These are phyloP conservation scores for Claviceps sorghi DNA, from an alignment of 2,329 filamentous ascomycete genomes.

Conservation along the genomic window DNA sequence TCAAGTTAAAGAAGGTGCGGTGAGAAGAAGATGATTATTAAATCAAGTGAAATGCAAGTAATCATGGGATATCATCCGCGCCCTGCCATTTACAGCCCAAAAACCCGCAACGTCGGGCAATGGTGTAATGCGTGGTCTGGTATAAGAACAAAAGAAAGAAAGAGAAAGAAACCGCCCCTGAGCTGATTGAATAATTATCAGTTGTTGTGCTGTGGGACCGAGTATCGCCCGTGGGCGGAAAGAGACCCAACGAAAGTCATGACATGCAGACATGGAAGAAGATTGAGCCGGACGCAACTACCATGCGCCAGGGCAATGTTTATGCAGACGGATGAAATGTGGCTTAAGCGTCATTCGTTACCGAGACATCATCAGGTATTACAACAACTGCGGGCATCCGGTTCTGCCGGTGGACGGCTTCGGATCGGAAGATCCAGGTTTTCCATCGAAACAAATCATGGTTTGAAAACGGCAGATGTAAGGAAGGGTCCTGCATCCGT, in stretches of 20 bases:
- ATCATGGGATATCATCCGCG: neutral
- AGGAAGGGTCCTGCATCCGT: slow-evolving; percentile 26
- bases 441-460: slow-evolving; percentile 12
- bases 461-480: slow-evolving; percentile 35
- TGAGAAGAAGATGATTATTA: neutral
- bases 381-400: too few species aligned
- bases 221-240: too few species aligned
- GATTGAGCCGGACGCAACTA: neutral
- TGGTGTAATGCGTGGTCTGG: neutral
- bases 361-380: neutral
- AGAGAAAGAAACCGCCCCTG: neutral
- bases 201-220: too few species aligned
- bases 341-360: too few species aligned
- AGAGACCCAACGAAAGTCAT: neutral
- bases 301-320: neutral
- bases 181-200: too few species aligned
- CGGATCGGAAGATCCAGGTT: neutral
- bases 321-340: too few species aligned
- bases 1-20: neutral
- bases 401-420: neutral
- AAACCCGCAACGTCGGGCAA: neutral
- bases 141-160: neutral
- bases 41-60: neutral
- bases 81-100: neutral
- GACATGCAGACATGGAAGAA: neutral